Base-by-base conservation (phyloP, 140 eudicot species). In the Erigeron philadelphicus region DNA sequence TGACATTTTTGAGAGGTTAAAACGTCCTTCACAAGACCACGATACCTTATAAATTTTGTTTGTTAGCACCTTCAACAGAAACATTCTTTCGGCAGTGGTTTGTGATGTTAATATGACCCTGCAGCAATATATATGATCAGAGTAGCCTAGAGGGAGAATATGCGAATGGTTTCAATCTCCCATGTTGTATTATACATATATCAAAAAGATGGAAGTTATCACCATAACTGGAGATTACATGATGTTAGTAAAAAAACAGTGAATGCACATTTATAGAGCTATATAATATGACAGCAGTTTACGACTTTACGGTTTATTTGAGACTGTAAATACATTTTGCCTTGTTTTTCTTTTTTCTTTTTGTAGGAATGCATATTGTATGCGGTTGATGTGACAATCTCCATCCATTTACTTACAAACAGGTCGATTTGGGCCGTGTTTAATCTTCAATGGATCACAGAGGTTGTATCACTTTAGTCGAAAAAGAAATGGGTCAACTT, bases 1-100 rank as follows among this genome's bases (percentile, higher is more conserved):
- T 59, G 88, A 92, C 5, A 88, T 92, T 67, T 88, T 92, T 73
- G 85, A 83, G 62, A 84, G 86, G 65, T 19, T 92, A 58, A 88
- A 77, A 67, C 78, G 83, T 11, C 88, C 96, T 38, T 11, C 82
- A 49, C 61, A 7, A 41, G 84, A 75, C 21, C 78, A 11, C 35
- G 72, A 69, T 16, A 64, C 38, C 19, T 9, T 76, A 76, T 76
- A 76, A 78, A 66, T 65, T 77, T 77, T 78, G 69, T 67, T 75
- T 31, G 13, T 58, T 61, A 47, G 70, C 42, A 48, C n/a, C 55
- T 5, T 66, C 52, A 16, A 66, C 66, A 66, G 25, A 74, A 65
- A 55, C 61, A 43, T 64, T 64, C 56, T 53, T 64, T 74, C 46
- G 53, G 77, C 76, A 72, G 66, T 46, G 67, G 73, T 68, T 68